Base-by-base conservation (phyloP, 257 asterid genomes). In the Nicotiana undulata region DNA sequence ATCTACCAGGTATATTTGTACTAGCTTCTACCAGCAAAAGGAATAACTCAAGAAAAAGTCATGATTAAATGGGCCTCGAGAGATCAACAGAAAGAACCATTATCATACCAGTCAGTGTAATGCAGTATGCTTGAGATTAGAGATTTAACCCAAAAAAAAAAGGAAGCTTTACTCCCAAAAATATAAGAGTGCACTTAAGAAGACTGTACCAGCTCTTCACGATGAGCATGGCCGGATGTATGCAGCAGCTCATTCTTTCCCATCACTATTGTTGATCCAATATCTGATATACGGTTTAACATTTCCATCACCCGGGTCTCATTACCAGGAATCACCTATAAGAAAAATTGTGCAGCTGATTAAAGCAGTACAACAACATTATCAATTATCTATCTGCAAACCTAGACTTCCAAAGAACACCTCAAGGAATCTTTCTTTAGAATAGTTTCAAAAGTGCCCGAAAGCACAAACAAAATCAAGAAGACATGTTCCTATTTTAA, bases 141-240 rank as follows among this genome's bases (percentile, higher is more conserved):
- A 70, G 20, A 44, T 3, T 22, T 16, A 44, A n/a, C 20, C 18
- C 22, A 1, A 3, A 37, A 11, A 52, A 1, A 12, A 11, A 70
- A 22, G 6, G 6, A 72, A 40, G 4, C 4, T 22, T 49, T 44
- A 13, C 78, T 72, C 60, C 60, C 29, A 22, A 52, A 52, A 46
- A 13, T 24, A 29, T 31, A 77, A 80, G 61, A 31, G 80, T 79
- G 65, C 68, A 58, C 44, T 80, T 44, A 60, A 72, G 74, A 77
- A 83, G 66, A 81, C 75, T 90, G 85, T 88, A 96, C 99, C 95
- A 96, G 87, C 90, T 96, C 99, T 66, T 92, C 99, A 70, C 98
- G 97, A 89, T 96, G 90, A 77, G 90, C 99, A 89, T 96, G 99
- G 74, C 99, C 99, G 81, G 99, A 96, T 80, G 98, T 89, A 82